These are phyloP conservation scores for Citrus reticulata DNA, from an alignment of 345 rosid species.

Conservation along the genomic window DNA sequence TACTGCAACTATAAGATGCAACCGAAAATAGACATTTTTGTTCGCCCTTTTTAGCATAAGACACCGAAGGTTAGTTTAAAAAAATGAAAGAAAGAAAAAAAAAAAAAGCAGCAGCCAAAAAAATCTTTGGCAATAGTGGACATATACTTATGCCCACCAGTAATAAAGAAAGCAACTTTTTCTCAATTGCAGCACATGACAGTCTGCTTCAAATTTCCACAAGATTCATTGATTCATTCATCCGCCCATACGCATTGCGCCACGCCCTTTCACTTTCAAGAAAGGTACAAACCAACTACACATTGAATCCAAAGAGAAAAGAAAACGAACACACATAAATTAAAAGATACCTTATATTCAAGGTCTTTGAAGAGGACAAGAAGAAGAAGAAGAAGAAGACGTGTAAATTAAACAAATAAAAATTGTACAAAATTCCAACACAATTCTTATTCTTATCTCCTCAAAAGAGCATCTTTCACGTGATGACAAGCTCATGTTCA, in stretches of 20 bases:
- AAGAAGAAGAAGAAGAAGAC: neutral
- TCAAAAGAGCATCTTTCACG: constrained; percentile 39
- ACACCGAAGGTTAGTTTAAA: no score
- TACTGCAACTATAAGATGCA: neutral
- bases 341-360: constrained; percentile 17
- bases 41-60: neutral
- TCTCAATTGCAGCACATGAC: no score
- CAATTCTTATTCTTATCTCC: constrained; percentile 14
- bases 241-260: neutral
- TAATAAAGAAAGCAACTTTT: no score
- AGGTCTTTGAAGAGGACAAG: neutral
- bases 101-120: neutral
- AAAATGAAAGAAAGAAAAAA: neutral
- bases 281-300: constrained; percentile 23
- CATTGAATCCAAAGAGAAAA: constrained; percentile 21
- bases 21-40: neutral
- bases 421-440: neutral
- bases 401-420: neutral
- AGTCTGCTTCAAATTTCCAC: neutral
- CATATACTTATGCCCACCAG: no score
- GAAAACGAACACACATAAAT: neutral
- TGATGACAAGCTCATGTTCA: constrained; percentile 32
- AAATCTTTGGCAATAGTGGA: constrained; percentile 1
- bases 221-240: constrained; percentile 28
- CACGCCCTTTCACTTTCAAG: constrained; percentile 17